Conservation (phyloP, 129 eudicot genomes). For the Oenanthe sinensis region DNA sequence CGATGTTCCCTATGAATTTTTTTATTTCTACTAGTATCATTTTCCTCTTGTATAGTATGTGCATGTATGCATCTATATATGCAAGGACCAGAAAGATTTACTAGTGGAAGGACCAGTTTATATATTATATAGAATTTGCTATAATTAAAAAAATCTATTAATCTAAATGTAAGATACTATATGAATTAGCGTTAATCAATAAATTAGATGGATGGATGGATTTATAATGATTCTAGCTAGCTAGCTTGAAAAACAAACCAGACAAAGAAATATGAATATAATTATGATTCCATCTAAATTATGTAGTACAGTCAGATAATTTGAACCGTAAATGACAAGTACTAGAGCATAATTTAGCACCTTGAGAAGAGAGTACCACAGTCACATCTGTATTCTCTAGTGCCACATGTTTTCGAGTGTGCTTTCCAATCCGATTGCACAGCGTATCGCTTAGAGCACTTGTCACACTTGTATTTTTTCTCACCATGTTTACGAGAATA, state of each 20-base stretch:
- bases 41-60: not conserved
- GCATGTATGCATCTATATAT: not conserved
- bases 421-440: slow-evolving; percentile 35
- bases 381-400: slow-evolving; percentile 27
- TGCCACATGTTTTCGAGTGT: slow-evolving; percentile 32
- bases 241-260: not conserved
- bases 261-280: not conserved
- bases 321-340: not conserved
- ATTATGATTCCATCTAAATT: not conserved
- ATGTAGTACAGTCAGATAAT: not conserved
- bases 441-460: slow-evolving; percentile 25
- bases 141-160: too few species aligned
- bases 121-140: too few species aligned
- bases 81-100: too few species aligned
- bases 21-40: not conserved
- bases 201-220: not conserved
- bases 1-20: slow-evolving; percentile 10
- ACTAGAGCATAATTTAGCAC: not conserved
- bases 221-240: not conserved
- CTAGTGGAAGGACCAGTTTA: not conserved
- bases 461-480: slow-evolving; percentile 31
- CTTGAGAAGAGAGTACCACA: slow-evolving; percentile 27
- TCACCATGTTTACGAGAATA: slow-evolving; percentile 27
- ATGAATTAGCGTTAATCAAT: not conserved
- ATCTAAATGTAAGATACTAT: too few species aligned